These are phyloP conservation scores for Apocynum venetum DNA, from an alignment of 257 asterid species.

Conservation along the genomic window DNA sequence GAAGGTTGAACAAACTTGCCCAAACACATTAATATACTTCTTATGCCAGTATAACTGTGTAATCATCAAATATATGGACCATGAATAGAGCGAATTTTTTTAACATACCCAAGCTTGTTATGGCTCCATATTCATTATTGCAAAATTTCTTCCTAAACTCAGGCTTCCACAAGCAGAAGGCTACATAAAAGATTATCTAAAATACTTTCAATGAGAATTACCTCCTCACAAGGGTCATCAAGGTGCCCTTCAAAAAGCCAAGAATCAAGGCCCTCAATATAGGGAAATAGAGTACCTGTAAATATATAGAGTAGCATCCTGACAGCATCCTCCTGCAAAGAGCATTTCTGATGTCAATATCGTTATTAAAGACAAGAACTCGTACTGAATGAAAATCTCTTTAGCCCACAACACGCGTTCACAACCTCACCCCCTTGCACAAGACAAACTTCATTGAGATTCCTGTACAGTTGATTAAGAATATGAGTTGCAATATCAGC, in stretches of 20 bases:
- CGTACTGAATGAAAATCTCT: constrained; percentile 11
- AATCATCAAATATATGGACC: neutral
- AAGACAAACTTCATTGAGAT: constrained; percentile 88
- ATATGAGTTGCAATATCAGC: constrained; percentile 65
- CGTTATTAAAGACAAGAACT: constrained; percentile 11
- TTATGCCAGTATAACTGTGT: neutral
- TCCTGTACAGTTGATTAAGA: constrained; percentile 70
- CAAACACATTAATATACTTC: neutral
- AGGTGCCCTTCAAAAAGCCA: constrained; percentile 96
- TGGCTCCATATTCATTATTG: neutral
- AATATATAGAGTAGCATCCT: constrained; percentile 73
- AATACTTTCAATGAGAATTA: constrained; percentile 29
- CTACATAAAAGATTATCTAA: constrained; percentile 6
- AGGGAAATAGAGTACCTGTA: constrained; percentile 74
- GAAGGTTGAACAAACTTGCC: neutral
- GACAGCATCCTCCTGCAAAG: constrained; percentile 83
- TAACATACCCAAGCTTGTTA: neutral
- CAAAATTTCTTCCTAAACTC: neutral
- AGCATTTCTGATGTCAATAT: constrained; percentile 21
- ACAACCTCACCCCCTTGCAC: constrained; percentile 93
- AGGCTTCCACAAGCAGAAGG: constrained; percentile 2
- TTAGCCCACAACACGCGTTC: constrained; percentile 17
- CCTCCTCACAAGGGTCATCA: constrained; percentile 97
- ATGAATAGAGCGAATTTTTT: neutral
- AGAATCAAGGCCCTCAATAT: constrained; percentile 85